Evolutionary conservation across 2,329 filamentous ascomycete species (phyloP), one percentile per base, ranked within the genome.

Genomic region (Orbilia brochopaga): DNA sequence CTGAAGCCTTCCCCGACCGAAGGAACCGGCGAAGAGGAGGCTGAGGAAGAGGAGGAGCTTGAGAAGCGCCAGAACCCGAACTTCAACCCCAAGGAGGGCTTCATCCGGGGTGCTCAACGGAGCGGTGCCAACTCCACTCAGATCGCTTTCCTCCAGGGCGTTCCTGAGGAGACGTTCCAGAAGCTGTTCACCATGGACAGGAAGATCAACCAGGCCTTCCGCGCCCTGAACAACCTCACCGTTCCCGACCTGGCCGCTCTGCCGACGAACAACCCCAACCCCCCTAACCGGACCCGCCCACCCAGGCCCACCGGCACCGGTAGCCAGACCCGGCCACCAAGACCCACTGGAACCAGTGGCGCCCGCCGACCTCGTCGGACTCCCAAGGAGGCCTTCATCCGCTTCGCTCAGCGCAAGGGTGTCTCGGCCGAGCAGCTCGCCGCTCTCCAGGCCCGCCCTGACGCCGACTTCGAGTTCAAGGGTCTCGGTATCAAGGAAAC

Each of bases 191-290:
- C 42, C 35, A 53, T 46, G 21, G 21, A 24, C 11, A 10, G 62
- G 15, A 66, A 66, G 35, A 37, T 66, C 19, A 42, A 46, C 17
- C 62, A 66, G 30, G 62, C 62, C 5, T 51, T 51, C 30, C 27
- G 17, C n/a, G 10, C 24, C 13, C 62, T 66, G 23, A 52, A 55
- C 42, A 44, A 66, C 8, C 53, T 54, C 35, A 50, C 48, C 1
- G 24, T 46, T 13, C 62, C 62, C 4, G 44, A 58, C 11, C 30
- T 66, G 44, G n/a, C 19, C n/a, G 54, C 32, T 23, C 35, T 56
- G 19, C 62, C 53, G 2, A 30, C 54, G 6, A 48, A 48, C 17
- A 48, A 48, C 19, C 44, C 44, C n/a, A 48, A 48, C 37, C 37
- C 13, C 37, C n/a, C n/a, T n/a, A n/a, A n/a, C n/a, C 3, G 27